Base-by-base conservation (phyloP, 2,329 filamentous ascomycete species). In the Epichloe elymi region DNA sequence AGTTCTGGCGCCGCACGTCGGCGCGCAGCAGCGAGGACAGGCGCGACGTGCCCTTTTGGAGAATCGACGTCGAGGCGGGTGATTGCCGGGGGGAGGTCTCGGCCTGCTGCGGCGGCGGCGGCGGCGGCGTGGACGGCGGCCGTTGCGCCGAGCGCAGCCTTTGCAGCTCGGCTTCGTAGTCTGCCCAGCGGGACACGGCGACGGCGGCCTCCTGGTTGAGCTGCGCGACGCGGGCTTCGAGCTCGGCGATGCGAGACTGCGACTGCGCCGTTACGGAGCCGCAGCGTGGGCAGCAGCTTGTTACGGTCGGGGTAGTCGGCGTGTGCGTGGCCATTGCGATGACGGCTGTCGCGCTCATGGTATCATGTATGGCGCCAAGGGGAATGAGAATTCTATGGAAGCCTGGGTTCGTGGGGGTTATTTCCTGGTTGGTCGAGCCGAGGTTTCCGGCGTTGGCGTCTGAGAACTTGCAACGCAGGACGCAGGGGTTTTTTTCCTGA, bases 161-260 rank as follows among this genome's bases (percentile, higher is more conserved):
- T 43, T 79, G 73, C 40, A 89, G 75, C 64, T 89, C 84, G 66
- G 88, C 85, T 68, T 91, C 86, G 73, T 88, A 89, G 70, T 88
- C 83, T 61, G 86, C 84, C 76, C 78, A 82, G 63, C 75, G 77
- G 65, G 81, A 76, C 55, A 80, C 75, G 63, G 73, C 73, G 36
- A 80, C 78, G 3, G 81, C 76, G 51, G 83, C 83, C 66, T 86
- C 88, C 58, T 85, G 74, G 64, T 82, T 87, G 53, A 90, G 74
- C 50, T 81, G 67, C 51, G 77, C 75, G 50, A 90, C 80, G 61
- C 89, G 85, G 37, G 77, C 74, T 65, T 89, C 80, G 43, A 91
- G 74, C 59, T 88, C 83, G 55, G 74, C 69, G 60, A 87, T 83
- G 60, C 80, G 74, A 54, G 74, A 70, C 62, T 82, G 23, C 23